Evolutionary conservation across 306 rosid genomes (phyloP), one percentile per base, ranked within the genome.

Genomic region (Fragaria ananassa): DNA sequence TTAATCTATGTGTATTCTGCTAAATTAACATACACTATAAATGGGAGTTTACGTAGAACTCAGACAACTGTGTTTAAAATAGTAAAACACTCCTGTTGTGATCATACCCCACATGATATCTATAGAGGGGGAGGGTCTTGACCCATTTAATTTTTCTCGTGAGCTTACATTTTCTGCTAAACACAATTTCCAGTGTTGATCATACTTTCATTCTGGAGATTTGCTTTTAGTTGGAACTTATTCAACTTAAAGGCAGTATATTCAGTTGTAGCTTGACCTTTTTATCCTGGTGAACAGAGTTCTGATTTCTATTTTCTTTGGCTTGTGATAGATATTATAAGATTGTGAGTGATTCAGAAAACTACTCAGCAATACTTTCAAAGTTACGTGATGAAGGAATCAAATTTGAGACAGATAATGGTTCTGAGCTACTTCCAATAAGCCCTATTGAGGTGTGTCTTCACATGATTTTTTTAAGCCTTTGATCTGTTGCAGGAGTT

Each of bases 341-440:
- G 83, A 90, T 95, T 76, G 98, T 86, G 47, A 88, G 90, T 70
- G 88, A 95, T 15, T 81, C 97, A 9, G 96, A 92, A 77, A 92
- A 92, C 86, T 95, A 89, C 83, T 73, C 91, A 17, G 82, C 81
- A 72, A 84, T 92, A 75, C 82, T 89, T 54, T 85, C 86, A 17
- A 92, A 85, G 81, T 82, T 92, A 82, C 96, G 97, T 10, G 91
- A 89, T 37, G 92, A 89, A 80, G 90, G 88, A 81, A 83, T 92
- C 81, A 83, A 79, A 63, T 95, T 86, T 71, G 98, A 89, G 94
- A 86, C 90, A 47, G 98, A 95, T 85, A 89, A 80, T 83, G 97
- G 98, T 79, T 95, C 92, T 19, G 97, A 95, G 83, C 88, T 95
- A 75, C 91, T 95, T 87, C 97, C 98, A 67, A 70, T 81, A 62